Conservation (phyloP, 2,329 filamentous ascomycete genomes). For the Eutypella sp. region DNA sequence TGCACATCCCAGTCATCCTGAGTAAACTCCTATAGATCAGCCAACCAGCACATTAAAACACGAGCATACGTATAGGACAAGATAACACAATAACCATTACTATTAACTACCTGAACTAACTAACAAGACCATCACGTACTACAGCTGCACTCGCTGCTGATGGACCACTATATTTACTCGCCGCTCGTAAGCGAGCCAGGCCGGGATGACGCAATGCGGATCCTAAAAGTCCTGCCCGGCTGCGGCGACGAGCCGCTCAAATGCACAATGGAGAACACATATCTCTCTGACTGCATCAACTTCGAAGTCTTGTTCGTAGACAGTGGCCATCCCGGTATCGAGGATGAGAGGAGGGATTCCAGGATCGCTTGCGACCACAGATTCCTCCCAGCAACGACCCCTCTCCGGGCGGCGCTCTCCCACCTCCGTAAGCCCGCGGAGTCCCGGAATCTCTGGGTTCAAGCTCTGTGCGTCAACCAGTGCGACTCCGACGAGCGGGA, state of each 20-base stretch:
- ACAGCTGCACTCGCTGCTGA: too few relatives aligned
- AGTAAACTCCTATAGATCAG: too few relatives aligned
- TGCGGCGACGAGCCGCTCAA: slow-evolving; percentile 8
- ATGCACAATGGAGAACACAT: slow-evolving; percentile 11
- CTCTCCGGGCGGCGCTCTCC: not conserved
- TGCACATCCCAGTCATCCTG: too few relatives aligned
- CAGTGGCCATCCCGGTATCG: not conserved
- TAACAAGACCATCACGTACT: not conserved
- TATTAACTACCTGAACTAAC: too few relatives aligned
- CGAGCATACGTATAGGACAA: too few relatives aligned
- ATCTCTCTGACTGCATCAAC: slow-evolving; percentile 8
- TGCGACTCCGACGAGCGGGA: not conserved
- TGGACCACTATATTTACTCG: slow-evolving; percentile 13
- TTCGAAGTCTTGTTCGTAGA: not conserved
- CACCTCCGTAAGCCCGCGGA: not conserved
- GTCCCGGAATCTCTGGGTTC: not conserved
- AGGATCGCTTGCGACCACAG: not conserved
- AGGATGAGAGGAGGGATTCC: not conserved
- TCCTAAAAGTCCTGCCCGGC: slow-evolving; percentile 12
- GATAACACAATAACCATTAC: too few relatives aligned
- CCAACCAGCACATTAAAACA: too few relatives aligned
- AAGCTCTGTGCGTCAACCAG: not conserved
- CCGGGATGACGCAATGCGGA: slow-evolving; percentile 11
- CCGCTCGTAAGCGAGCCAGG: slow-evolving; percentile 12
- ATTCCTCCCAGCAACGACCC: not conserved